phyloP scores from a whole-genome alignment of 345 rosid genomes.

The Combretum micranthum region DNA sequence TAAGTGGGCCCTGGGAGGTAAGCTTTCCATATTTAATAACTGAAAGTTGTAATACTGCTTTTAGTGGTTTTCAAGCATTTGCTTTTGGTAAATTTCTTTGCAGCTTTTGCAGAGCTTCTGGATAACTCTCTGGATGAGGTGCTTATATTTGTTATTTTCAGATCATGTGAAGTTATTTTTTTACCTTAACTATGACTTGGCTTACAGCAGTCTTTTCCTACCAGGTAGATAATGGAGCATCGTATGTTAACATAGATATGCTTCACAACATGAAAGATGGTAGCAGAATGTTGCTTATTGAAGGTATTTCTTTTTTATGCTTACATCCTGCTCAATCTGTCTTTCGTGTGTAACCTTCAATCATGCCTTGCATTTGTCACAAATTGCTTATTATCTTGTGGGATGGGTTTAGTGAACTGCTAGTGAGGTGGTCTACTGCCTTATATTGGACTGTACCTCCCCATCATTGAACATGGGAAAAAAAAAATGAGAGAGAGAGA shows the following conservation, averaged over 20 bases:
- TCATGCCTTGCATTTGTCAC: background rate
- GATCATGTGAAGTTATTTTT: conserved; percentile 1
- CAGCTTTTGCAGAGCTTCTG: conserved; percentile 92
- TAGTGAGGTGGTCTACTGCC: no score
- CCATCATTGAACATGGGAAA: no score
- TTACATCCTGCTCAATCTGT: background rate
- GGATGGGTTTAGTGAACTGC: no score
- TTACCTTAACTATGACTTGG: background rate
- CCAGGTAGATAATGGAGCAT: conserved; percentile 78
- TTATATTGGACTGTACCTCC: no score
- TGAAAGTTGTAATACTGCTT: background rate
- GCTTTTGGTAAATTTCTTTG: conserved; percentile 6
- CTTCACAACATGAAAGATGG: conserved; percentile 55
- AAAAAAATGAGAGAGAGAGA: no score
- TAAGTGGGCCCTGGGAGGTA: conserved; percentile 99
- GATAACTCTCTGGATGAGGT: conserved; percentile 95
- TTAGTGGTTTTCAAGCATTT: background rate
- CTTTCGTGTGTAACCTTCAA: background rate
- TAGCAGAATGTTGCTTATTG: conserved; percentile 62
- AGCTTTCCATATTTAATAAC: conserved; percentile 1
- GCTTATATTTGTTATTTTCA: conserved; percentile 2
- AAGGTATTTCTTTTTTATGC: conserved; percentile 36
- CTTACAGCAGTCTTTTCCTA: background rate
- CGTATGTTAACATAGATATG: conserved; percentile 69
- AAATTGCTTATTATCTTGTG: no score